phyloP scores from a whole-genome alignment of 2,329 filamentous ascomycete species.

The Verticillium dahliae region DNA sequence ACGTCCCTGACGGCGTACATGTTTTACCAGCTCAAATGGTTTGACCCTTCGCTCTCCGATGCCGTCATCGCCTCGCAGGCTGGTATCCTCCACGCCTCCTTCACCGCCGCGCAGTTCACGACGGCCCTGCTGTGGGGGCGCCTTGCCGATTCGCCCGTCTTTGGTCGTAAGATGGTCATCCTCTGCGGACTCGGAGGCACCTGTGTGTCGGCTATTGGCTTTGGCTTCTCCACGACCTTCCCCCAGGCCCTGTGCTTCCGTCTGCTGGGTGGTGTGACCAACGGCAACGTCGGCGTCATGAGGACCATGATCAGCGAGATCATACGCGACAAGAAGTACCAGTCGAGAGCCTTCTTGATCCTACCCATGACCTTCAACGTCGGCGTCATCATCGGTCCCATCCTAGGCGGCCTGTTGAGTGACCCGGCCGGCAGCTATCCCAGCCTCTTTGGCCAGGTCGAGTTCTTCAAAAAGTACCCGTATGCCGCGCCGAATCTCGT shows the following conservation, averaged over 20 bases:
- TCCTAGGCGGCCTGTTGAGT: constrained; percentile 61
- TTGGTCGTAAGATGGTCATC: constrained; percentile 72
- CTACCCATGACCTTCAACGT: constrained; percentile 42
- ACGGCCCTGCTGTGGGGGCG: constrained; percentile 81
- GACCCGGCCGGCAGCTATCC: constrained; percentile 61
- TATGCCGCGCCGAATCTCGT: constrained; percentile 50
- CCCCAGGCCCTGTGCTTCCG: constrained; percentile 59
- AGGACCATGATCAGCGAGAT: constrained; percentile 61
- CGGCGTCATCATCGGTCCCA: constrained; percentile 36
- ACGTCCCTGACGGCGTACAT: constrained; percentile 71
- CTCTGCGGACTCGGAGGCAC: constrained; percentile 70
- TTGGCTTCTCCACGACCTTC: constrained; percentile 65
- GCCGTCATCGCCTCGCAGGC: constrained; percentile 70
- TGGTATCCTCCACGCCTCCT: constrained; percentile 70
- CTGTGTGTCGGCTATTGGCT: constrained; percentile 57
- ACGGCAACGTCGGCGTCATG: constrained; percentile 43
- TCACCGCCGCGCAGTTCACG: constrained; percentile 75
- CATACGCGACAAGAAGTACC: constrained; percentile 39
- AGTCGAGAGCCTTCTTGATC: constrained; percentile 39
- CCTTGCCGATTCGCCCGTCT: constrained; percentile 53
- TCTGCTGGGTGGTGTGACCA: constrained; percentile 52
- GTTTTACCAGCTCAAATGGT: constrained; percentile 83
- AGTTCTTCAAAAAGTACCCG: constrained; percentile 41
- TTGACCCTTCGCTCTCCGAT: constrained; percentile 47
- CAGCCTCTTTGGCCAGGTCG: constrained; percentile 35